Evolutionary conservation across 441 rosid genomes (phyloP).

Genomic region (Croton laevigatus): DNA sequence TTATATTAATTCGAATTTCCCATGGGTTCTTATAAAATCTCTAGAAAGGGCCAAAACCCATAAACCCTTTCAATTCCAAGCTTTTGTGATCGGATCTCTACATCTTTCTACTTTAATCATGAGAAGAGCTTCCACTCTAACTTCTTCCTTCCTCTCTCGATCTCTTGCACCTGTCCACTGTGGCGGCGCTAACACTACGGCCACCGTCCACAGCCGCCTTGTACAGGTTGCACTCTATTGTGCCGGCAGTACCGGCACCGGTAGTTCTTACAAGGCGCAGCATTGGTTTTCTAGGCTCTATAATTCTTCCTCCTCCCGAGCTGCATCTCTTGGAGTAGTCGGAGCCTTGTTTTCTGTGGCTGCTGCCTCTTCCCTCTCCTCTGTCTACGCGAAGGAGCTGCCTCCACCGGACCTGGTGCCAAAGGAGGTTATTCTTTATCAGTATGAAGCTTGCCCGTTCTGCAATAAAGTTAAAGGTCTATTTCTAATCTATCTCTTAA

Average conservation of each 20-base stretch:
- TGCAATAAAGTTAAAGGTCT: constrained; percentile 90
- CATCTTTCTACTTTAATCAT: constrained; percentile 13
- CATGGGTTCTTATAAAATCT: background rate
- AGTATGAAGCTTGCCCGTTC: constrained; percentile 92
- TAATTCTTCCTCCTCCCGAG: constrained; percentile 17
- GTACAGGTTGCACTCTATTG: constrained; percentile 28
- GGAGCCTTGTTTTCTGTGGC: constrained; percentile 43
- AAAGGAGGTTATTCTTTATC: constrained; percentile 71
- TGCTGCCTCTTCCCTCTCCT: constrained; percentile 43
- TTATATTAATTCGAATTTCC: too few species aligned
- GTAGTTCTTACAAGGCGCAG: constrained; percentile 15
- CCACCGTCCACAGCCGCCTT: constrained; percentile 22
- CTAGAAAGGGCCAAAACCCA: background rate
- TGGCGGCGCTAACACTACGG: constrained; percentile 14
- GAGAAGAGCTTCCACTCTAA: constrained; percentile 35
- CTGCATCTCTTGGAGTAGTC: constrained; percentile 24
- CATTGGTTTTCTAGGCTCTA: constrained; percentile 27
- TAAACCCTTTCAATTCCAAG: background rate
- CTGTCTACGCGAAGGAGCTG: constrained; percentile 50
- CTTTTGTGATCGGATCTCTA: background rate
- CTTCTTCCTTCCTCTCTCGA: constrained; percentile 31
- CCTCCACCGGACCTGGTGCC: constrained; percentile 40
- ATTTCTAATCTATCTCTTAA: background rate
- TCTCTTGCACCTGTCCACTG: constrained; percentile 21
- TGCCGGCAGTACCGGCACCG: constrained; percentile 20